Conservation (phyloP, 495 filamentous ascomycete genomes). For the Chaetomium fimeti region DNA sequence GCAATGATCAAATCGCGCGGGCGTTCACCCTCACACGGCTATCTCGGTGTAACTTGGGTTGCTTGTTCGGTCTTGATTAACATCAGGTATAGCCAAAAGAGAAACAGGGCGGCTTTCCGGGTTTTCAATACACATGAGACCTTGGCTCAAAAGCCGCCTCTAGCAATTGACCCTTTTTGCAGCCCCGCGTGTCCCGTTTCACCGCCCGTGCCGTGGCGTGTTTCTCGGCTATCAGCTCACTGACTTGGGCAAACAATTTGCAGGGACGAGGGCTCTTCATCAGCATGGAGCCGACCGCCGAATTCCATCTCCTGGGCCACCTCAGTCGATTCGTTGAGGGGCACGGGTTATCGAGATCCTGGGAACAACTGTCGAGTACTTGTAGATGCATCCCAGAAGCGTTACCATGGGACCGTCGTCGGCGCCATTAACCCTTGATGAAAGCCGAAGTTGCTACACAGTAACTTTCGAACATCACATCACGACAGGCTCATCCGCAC, state of each 20-base stretch:
- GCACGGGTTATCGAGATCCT: not conserved
- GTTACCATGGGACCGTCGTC: not conserved
- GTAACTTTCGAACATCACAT: too few species aligned
- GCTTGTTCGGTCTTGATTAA: not conserved
- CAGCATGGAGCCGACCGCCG: conserved; percentile 5
- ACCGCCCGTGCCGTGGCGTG: conserved; percentile 7
- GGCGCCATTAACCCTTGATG: not conserved
- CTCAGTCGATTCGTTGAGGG: not conserved
- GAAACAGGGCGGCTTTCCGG: not conserved
- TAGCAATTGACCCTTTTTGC: conserved; percentile 13
- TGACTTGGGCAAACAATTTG: conserved; percentile 8
- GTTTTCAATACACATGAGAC: conserved; percentile 14
- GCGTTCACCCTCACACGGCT: not conserved
- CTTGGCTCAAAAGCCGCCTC: not conserved
- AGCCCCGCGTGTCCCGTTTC: conserved; percentile 1
- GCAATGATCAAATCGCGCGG: not conserved
- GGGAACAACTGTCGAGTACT: not conserved
- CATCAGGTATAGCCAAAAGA: not conserved
- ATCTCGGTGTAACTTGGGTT: not conserved
- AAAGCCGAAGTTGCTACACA: not conserved
- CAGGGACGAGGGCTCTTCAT: conserved; percentile 16
- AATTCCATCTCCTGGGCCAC: not conserved
- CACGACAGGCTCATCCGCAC: too few species aligned
- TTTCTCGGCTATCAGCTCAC: conserved; percentile 14
- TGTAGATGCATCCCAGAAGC: not conserved